Evolutionary conservation across 1,284 basidiomycete species (phyloP), one percentile per base, ranked within the genome.

Genomic region (Sanghuangporus weigelae): DNA sequence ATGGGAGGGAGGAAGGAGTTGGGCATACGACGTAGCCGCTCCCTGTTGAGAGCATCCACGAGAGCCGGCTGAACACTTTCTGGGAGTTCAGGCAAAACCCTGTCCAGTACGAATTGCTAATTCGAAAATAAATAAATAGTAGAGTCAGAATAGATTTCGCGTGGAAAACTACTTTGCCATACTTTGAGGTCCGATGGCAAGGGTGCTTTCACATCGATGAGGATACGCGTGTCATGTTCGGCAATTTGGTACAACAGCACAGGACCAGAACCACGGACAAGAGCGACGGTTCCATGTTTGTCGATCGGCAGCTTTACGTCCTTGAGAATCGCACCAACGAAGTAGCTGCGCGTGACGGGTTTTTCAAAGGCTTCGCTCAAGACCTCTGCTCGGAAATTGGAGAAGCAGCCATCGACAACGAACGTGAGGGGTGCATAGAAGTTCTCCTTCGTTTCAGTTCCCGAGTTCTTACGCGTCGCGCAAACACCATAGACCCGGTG

Each of bases 351-450:
- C 8, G 86, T 86, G 8, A 77, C 73, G 71, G 90, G 73, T 75
- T 80, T 78, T 71, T 74, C 76, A 16, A 74, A 75, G 26, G 76
- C 73, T 8, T 74, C 68, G 59, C 83, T 81, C 78, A 89, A 80
- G 63, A 89, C 81, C 59, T 75, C 66, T 66, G 73, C 73, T 55
- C 91, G 81, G 78, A 93, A 93, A 70, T 92, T 92, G 50, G 94
- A 96, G 75, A 95, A 95, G 75, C 95, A 98, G 0, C 96, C 96
- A 74, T 99, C 96, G 7, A 95, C 95, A 62, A 98, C 79, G 72
- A 99, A 80, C 53, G 94, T 94, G 53, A 99, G 75, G 51, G 90
- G 86, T 0, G 92, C 94, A 62, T 79, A 84, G 67, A 87, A 85
- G 0, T 76, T 68, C 67, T 85, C 79, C 71, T 84, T 84, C 67